Evolutionary conservation across 2,329 filamentous ascomycete species (phyloP).

Genomic region (Colletotrichum sp.): DNA sequence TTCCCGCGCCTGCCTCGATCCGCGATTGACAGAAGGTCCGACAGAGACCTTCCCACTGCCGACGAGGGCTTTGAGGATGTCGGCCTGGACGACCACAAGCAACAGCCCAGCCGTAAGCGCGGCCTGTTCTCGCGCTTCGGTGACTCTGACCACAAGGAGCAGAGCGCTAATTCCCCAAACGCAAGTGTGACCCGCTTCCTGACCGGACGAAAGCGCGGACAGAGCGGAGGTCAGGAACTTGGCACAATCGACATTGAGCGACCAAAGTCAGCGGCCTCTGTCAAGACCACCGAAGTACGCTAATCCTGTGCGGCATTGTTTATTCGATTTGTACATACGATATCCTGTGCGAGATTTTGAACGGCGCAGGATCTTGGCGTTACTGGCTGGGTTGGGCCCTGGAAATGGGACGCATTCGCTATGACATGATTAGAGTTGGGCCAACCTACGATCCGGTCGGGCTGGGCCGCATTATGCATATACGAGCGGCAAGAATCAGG

Average conservation of each 20-base stretch:
- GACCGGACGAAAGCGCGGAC: slow-evolving; percentile 74
- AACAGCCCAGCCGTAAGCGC: slow-evolving; percentile 53
- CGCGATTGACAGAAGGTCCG: slow-evolving; percentile 60
- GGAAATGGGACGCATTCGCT: slow-evolving; percentile 9
- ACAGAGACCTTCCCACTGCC: slow-evolving; percentile 66
- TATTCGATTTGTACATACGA: not conserved
- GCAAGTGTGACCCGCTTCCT: slow-evolving; percentile 63
- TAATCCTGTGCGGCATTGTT: not conserved
- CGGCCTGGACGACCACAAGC: slow-evolving; percentile 77
- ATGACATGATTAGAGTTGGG: slow-evolving; percentile 13
- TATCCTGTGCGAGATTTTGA: not conserved
- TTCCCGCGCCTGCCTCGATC: slow-evolving; percentile 67
- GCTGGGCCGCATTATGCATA: slow-evolving; percentile 12
- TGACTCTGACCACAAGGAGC: slow-evolving; percentile 52
- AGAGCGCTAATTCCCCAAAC: slow-evolving; percentile 34
- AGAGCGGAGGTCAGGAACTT: slow-evolving; percentile 75
- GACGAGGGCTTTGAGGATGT: slow-evolving; percentile 91
- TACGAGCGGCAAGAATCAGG: not conserved
- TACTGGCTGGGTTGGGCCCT: not conserved
- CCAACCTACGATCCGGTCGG: not conserved
- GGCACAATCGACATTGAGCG: slow-evolving; percentile 69
- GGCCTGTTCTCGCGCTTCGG: slow-evolving; percentile 84
- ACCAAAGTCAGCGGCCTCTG: slow-evolving; percentile 30
- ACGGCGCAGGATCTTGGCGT: slow-evolving; percentile 11
- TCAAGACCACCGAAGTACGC: slow-evolving; percentile 26